Evolutionary conservation across 2,329 filamentous ascomycete species (phyloP).

Genomic region (Colletotrichum plurivorum): DNA sequence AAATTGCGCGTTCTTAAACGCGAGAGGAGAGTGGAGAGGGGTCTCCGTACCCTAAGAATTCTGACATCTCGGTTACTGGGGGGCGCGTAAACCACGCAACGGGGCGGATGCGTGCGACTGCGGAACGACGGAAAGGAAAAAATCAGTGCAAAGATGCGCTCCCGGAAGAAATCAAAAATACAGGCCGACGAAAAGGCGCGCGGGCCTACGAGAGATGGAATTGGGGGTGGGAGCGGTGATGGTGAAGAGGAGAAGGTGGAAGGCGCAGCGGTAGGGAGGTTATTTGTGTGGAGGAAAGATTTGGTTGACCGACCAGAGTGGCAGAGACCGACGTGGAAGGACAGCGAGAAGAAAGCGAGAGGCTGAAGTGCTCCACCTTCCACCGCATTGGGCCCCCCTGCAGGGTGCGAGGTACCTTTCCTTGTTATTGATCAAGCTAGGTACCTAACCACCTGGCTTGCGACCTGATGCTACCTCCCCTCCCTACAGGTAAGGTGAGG

Average conservation of each 20-base stretch:
- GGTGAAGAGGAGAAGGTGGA: conserved; percentile 19
- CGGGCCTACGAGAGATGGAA: conserved; percentile 22
- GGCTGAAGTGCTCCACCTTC: conserved; percentile 33
- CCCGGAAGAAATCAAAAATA: conserved; percentile 30
- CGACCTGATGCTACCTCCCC: no score
- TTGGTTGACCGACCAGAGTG: conserved; percentile 14
- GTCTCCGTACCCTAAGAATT: conserved; percentile 70
- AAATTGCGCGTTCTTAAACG: conserved; percentile 33
- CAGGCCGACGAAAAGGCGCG: conserved; percentile 16
- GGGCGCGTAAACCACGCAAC: conserved; percentile 60
- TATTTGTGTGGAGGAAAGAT: conserved; percentile 39
- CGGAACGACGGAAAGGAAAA: conserved; percentile 26
- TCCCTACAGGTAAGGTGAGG: not conserved
- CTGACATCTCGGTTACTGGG: conserved; percentile 64
- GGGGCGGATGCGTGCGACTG: conserved; percentile 44
- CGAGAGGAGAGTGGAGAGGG: conserved; percentile 50
- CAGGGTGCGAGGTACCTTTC: no score
- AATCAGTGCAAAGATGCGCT: conserved; percentile 38
- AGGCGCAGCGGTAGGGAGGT: conserved; percentile 18
- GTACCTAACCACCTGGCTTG: no score
- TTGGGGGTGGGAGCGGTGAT: conserved; percentile 20
- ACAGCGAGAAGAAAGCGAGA: conserved; percentile 38
- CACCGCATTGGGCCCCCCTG: conserved; percentile 25
- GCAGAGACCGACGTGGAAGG: conserved; percentile 22
- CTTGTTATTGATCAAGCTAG: no score